Base-by-base conservation (phyloP, 257 asterid species). In the Salvia hispanica region DNA sequence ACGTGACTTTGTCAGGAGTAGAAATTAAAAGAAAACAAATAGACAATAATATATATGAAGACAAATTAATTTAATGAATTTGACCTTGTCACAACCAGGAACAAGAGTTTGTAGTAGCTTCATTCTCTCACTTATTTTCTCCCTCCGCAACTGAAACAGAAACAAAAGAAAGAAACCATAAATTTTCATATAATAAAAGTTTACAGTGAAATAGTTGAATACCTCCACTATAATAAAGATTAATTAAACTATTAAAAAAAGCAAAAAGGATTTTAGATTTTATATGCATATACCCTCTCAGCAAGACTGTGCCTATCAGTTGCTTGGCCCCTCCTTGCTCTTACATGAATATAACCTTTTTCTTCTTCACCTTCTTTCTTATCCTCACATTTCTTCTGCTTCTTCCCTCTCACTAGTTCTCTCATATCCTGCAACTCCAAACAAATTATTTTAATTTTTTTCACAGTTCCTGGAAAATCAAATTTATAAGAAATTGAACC, bases 311-410 rank as follows among this genome's bases (percentile, higher is more conserved):
- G 96, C 80, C 93, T 87, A 70, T 87, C 95, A 43, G 96, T 90
- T 36, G 96, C 96, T 25, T 90, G 95, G 61, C 96, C 96, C 84
- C 96, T 90, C 84, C 96, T 84, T 7, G 91, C 90, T 80, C 96
- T 83, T 13, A 89, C 96, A 83, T 85, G 96, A 62, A 89, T 81
- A 81, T 77, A 85, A 11, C 86, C 96, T 16, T 47, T 79, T 0
- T 25, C 31, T 62, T 73, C 83, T 58, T 72, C 73, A n/a, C 42
- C 15, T 58, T 11, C n/a, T 58, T 74, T 76, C 54, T 73, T 73
- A 31, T 76, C 80, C 31, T 78, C 78, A 69, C 34, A 25, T 70
- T 73, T 80, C 77, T 72, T 82, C 58, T 73, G 78, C 74, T 57
- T 82, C 70, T 80, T 84, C 18, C 63, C 81, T 58, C 78, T 58